phyloP scores from a whole-genome alignment of 345 rosid genomes.

The Aquilaria sinensis region DNA sequence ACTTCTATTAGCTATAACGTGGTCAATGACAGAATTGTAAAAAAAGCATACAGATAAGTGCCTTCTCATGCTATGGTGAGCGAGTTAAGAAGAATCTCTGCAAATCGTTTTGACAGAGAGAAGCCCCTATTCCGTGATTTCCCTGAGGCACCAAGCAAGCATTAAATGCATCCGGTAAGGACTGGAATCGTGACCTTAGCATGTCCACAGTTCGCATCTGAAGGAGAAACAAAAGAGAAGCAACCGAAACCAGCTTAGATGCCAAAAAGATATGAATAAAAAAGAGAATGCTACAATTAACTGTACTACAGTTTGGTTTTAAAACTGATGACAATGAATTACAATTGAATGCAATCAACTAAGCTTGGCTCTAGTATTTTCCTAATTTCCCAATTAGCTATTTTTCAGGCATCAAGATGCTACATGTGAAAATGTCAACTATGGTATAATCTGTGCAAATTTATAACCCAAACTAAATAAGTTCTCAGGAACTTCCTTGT shows the following conservation, averaged over 20 bases:
- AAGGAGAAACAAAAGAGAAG: constrained; percentile 4
- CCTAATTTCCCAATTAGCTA: no score
- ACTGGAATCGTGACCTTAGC: constrained; percentile 94
- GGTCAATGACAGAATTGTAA: constrained; percentile 17
- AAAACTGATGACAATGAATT: no score
- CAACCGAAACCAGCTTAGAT: neutral
- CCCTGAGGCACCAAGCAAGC: constrained; percentile 84
- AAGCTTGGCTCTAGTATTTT: no score
- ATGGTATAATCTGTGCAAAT: no score
- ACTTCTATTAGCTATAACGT: constrained; percentile 90
- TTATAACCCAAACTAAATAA: no score
- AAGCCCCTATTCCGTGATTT: constrained; percentile 74
- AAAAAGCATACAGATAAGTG: constrained; percentile 2
- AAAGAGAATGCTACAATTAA: no score
- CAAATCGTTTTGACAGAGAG: constrained; percentile 76
- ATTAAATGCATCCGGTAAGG: constrained; percentile 91
- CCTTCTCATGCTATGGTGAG: constrained; percentile 7
- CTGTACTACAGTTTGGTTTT: no score
- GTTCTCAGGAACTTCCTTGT: no score
- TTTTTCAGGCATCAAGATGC: no score
- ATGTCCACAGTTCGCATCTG: constrained; percentile 93
- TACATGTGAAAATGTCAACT: no score
- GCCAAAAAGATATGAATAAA: no score
- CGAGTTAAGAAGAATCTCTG: constrained; percentile 41
- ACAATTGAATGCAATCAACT: no score